These are phyloP conservation scores for Mortierella claussenii DNA, from an alignment of 192 early-diverging fungal species.

Conservation along the genomic window DNA sequence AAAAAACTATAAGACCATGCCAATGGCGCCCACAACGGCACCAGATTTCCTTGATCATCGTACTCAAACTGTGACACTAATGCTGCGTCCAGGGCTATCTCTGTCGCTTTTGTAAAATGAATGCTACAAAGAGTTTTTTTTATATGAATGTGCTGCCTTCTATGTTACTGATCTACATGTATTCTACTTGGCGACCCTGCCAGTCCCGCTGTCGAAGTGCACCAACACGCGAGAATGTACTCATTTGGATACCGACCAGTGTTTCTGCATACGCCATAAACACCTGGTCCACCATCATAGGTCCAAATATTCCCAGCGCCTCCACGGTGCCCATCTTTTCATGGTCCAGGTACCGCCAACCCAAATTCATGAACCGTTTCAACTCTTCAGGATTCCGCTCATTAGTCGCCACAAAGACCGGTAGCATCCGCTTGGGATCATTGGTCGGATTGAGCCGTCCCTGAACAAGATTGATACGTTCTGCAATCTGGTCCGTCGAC, in stretches of 20 bases:
- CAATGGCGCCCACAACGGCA: too few species aligned
- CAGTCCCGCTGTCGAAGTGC: slow-evolving; percentile 30
- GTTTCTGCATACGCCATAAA: slow-evolving; percentile 30
- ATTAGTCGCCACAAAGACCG: slow-evolving; percentile 38
- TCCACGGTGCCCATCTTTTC: slow-evolving; percentile 17
- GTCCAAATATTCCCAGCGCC: slow-evolving; percentile 28
- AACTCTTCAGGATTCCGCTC: slow-evolving; percentile 17
- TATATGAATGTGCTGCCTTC: not conserved
- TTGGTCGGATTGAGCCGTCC: not conserved
- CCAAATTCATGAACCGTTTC: slow-evolving; percentile 17
- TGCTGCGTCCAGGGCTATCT: too few species aligned
- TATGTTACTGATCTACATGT: slow-evolving; percentile 19
- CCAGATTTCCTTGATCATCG: too few species aligned
- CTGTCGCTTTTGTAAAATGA: not conserved
- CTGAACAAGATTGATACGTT: slow-evolving; percentile 8
- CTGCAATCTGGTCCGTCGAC: slow-evolving; percentile 10
- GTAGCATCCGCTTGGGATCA: not conserved
- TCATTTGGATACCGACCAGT: slow-evolving; percentile 29
- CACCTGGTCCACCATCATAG: slow-evolving; percentile 41
- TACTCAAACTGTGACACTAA: too few species aligned
- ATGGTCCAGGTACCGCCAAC: slow-evolving; percentile 32
- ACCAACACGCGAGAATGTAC: slow-evolving; percentile 33
- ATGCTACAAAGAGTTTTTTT: too few species aligned
- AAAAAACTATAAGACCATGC: not conserved
- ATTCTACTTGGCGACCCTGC: slow-evolving; percentile 23